Percentiles rank a stretch among this genome's conserved stretches.
Conservation (phyloP, 202 grass and related monocot genomes). For the Hordeum pubiflorum region DNA sequence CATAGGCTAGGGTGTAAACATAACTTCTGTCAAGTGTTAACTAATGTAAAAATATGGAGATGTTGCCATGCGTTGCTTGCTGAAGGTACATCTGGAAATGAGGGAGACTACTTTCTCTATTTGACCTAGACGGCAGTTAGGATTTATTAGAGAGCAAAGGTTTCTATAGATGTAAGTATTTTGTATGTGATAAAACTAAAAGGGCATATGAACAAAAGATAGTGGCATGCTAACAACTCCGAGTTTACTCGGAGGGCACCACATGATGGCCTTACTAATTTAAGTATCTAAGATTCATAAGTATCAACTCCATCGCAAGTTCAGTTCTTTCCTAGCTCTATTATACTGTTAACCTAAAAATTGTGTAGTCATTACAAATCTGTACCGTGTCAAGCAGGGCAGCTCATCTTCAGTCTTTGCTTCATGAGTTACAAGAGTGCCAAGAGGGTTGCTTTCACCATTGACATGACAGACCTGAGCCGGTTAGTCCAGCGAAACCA, state of each 20-base stretch:
- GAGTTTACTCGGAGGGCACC: neutral
- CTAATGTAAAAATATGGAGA: neutral
- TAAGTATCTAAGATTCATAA: neutral
- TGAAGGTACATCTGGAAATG: neutral
- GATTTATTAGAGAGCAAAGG: neutral
- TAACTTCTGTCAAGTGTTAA: neutral
- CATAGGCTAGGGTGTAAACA: neutral
- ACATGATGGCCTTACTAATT: neutral
- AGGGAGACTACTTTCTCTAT: neutral
- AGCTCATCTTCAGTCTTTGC: slow-evolving; percentile 50
- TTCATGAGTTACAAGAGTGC: slow-evolving; percentile 58
- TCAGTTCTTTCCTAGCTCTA: neutral
- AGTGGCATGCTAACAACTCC: neutral
- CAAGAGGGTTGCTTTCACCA: slow-evolving; percentile 46
- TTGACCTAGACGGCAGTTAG: neutral
- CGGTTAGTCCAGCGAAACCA: slow-evolving; percentile 42
- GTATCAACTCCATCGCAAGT: neutral
- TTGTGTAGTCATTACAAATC: neutral
- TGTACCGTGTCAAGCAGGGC: slow-evolving; percentile 41
- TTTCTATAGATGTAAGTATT: neutral
- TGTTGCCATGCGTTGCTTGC: neutral
- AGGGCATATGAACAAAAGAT: neutral
- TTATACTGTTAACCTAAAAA: neutral
- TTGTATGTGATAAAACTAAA: slow-evolving; percentile 7
- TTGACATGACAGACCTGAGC: slow-evolving; percentile 69